A percentile compares a stretch with the other conserved stretches of the same genome.
These are phyloP conservation scores for Geosmithia flava DNA, from an alignment of 2,329 filamentous ascomycete genomes.

Conservation along the genomic window DNA sequence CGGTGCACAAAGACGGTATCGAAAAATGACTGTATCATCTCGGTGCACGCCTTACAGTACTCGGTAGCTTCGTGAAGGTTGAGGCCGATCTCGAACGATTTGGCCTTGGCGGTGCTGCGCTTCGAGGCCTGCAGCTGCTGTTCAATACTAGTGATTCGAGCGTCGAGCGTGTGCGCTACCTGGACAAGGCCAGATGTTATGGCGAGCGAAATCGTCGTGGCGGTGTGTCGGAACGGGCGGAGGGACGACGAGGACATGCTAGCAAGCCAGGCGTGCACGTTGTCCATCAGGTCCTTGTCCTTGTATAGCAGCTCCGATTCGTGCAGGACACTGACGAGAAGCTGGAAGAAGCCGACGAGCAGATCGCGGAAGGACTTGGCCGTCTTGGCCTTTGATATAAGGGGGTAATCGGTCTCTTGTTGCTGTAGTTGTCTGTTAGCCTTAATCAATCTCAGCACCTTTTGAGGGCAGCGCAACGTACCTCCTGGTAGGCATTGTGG, in stretches of 20 bases:
- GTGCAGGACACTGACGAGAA: slow-evolving; percentile 66
- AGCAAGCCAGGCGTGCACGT: slow-evolving; percentile 78
- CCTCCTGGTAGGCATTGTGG: slow-evolving; percentile 77
- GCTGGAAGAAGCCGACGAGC: slow-evolving; percentile 66
- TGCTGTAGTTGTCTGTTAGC: slow-evolving; percentile 31
- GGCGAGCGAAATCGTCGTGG: slow-evolving; percentile 71
- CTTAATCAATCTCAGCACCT: neutral
- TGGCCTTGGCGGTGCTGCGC: slow-evolving; percentile 62
- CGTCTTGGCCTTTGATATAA: slow-evolving; percentile 71
- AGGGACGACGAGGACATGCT: slow-evolving; percentile 82
- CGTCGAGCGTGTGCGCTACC: slow-evolving; percentile 57
- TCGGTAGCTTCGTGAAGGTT: slow-evolving; percentile 59
- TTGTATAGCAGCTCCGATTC: slow-evolving; percentile 73
- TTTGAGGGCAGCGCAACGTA: slow-evolving; percentile 17
- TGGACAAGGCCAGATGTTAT: slow-evolving; percentile 69
- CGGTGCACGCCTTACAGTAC: slow-evolving; percentile 57
- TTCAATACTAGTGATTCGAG: slow-evolving; percentile 61
- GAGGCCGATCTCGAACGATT: slow-evolving; percentile 60
- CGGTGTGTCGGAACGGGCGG: slow-evolving; percentile 87
- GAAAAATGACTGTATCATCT: slow-evolving; percentile 73
- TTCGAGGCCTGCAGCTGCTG: slow-evolving; percentile 70
- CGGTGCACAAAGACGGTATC: slow-evolving; percentile 90
- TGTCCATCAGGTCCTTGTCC: slow-evolving; percentile 69
- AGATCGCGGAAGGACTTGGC: slow-evolving; percentile 66
- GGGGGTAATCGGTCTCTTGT: slow-evolving; percentile 80